These are phyloP conservation scores for Hermanozyma aechmeae DNA, from an alignment of 805 yeast genomes.

Conservation along the genomic window DNA sequence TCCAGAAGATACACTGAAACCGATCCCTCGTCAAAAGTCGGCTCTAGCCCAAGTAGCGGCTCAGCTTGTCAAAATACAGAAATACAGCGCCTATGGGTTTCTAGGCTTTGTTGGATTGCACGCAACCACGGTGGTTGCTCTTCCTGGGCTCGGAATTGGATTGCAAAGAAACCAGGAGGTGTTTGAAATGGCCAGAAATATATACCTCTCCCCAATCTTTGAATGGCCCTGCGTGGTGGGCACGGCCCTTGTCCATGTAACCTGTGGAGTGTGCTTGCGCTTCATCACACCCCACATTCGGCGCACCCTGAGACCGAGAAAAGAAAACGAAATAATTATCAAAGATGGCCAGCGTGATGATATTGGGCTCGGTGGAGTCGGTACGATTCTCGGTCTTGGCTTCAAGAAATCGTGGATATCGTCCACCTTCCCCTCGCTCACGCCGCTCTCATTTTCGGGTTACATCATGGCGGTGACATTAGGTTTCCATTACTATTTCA, in stretches of 20 bases:
- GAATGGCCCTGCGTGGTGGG: constrained; percentile 44
- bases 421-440: constrained; percentile 36
- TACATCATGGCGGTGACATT: constrained; percentile 39
- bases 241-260: constrained; percentile 38
- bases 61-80: constrained; percentile 35
- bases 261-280: constrained; percentile 43
- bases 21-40: no score
- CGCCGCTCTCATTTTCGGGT: constrained; percentile 54
- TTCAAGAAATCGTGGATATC: constrained; percentile 37
- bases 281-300: constrained; percentile 11
- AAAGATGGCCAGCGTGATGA: constrained; percentile 30
- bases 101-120: constrained; percentile 51
- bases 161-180: constrained; percentile 39
- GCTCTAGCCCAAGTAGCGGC: no score
- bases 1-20: no score
- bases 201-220: constrained; percentile 45
- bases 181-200: constrained; percentile 48
- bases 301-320: not conserved
- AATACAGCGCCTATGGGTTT: constrained; percentile 53
- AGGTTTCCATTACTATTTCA: constrained; percentile 36
- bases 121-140: constrained; percentile 40
- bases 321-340: constrained; percentile 11
- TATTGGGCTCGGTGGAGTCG: constrained; percentile 54
- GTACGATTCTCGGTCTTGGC: constrained; percentile 48
- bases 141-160: constrained; percentile 40